A percentile compares a stretch with the other conserved stretches of the same genome.
Conservation (phyloP, 805 yeast genomes). For the Maudiozyma saulgeensis region DNA sequence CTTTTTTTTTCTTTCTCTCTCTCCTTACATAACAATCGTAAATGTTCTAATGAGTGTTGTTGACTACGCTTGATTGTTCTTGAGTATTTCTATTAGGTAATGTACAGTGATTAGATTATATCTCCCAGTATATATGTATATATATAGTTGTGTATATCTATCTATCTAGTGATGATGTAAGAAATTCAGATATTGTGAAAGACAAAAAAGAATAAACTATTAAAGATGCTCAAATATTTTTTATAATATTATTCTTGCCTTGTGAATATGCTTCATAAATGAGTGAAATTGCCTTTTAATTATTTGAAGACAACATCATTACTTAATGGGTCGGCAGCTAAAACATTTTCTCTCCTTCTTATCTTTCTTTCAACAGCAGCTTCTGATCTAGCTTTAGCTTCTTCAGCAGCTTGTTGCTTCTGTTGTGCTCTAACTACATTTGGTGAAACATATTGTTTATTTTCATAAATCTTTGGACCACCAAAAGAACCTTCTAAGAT, state of each 20-base stretch:
- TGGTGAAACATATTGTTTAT: slow-evolving; percentile 93
- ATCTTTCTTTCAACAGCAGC: slow-evolving; percentile 69
- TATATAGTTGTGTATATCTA: too few species aligned
- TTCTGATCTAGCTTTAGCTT: slow-evolving; percentile 69
- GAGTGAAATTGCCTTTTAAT: background rate
- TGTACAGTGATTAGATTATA: too few species aligned
- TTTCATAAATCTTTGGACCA: slow-evolving; percentile 95
- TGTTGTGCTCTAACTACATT: slow-evolving; percentile 86
- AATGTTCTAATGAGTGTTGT: too few species aligned
- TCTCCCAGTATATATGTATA: background rate
- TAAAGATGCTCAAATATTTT: too few species aligned
- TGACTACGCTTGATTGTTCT: too few species aligned
- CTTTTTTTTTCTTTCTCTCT: too few species aligned
- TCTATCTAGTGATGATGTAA: background rate
- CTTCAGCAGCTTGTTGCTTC: slow-evolving; percentile 68
- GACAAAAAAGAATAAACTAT: too few species aligned
- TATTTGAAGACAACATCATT: slow-evolving; percentile 65
- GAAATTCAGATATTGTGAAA: background rate
- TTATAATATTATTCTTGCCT: background rate
- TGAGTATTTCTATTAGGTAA: too few species aligned
- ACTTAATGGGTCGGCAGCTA: slow-evolving; percentile 74
- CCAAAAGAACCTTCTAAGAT: slow-evolving; percentile 94
- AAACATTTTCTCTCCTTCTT: slow-evolving; percentile 62
- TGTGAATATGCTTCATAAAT: background rate
- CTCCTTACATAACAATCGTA: too few species aligned